Evolutionary conservation across 441 rosid genomes (phyloP), one percentile per base, ranked within the genome.

Genomic region (Gossypium armourianum): DNA sequence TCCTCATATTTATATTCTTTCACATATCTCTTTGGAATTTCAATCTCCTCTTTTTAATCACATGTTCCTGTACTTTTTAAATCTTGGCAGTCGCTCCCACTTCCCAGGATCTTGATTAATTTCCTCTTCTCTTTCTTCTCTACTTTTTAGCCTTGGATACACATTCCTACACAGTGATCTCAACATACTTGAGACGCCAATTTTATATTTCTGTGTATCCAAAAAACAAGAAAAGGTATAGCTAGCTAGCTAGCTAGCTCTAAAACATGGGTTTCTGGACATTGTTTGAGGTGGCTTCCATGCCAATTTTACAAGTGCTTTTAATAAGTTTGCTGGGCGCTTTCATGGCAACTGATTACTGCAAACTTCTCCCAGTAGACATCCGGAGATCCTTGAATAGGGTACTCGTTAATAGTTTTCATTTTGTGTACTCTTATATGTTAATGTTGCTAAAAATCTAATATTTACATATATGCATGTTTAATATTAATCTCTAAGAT

Each of bases 231-330:
- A 13, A 23, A 4, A 15, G 15, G n/a, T 28, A 16, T 2, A 15
- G 10, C 10, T n/a, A 60, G 8, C 7, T 26, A 28, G 36, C 40
- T 54, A 2, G 53, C 16, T 17, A 19, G 20, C 4, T 60, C 9
- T 20, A 43, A n/a, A 62, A 79, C 50, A 88, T 88, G 93, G 90
- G 91, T 62, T 88, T 87, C 81, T 86, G 82, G 87, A 70, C 88
- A 17, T 79, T 88, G 56, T 74, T 88, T 60, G 83, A 83, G 75
- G 90, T 82, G 83, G 85, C 93, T 23, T 76, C 86, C 1, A 77
- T 85, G 90, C 93, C 93, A 19, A 65, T 81, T 24, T 8, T 88
- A 26, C 90, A 87, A 77, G 86, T 88, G 26, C 82, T 88, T 0
- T 8, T 88, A n/a, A 79, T 87, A 54, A 77, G 87, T 57, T 8